Conservation (phyloP, 495 filamentous ascomycete species). For the Lasiosphaeris hirsuta region DNA sequence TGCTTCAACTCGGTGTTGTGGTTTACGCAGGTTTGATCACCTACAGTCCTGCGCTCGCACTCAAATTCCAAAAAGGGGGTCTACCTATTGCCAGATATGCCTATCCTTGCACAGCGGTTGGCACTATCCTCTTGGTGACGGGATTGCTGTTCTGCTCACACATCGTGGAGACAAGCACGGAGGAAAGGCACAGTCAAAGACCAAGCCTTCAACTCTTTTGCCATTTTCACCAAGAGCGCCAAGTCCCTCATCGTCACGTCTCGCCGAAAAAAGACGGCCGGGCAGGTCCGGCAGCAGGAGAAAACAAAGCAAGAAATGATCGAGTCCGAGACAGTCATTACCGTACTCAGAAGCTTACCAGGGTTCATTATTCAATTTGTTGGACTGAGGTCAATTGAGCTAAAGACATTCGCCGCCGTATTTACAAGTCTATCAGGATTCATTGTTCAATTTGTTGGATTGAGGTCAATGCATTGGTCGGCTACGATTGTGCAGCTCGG, state of each 20-base stretch:
- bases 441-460: too few species aligned
- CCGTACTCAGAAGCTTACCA: too few species aligned
- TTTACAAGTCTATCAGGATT: too few species aligned
- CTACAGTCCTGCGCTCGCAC: slow-evolving; percentile 10
- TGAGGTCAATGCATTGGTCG: too few species aligned
- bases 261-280: neutral
- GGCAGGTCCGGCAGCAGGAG: too few species aligned
- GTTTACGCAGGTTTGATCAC: slow-evolving; percentile 22
- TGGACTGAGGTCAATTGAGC: too few species aligned
- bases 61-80: slow-evolving; percentile 2
- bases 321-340: too few species aligned
- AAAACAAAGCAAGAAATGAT: too few species aligned
- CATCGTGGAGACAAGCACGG: slow-evolving; percentile 29
- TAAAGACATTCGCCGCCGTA: too few species aligned
- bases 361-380: too few species aligned
- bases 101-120: slow-evolving; percentile 25
- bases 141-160: slow-evolving; percentile 31
- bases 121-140: slow-evolving; percentile 21
- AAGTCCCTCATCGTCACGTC: neutral
- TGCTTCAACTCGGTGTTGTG: slow-evolving; percentile 23
- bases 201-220: slow-evolving; percentile 29
- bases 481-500: too few species aligned
- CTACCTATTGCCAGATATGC: slow-evolving; percentile 17
- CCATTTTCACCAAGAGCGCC: neutral
- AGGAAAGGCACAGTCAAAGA: slow-evolving; percentile 22